phyloP scores from a whole-genome alignment of 108 stramenopile species.

The Cyclotella kingstonii region DNA sequence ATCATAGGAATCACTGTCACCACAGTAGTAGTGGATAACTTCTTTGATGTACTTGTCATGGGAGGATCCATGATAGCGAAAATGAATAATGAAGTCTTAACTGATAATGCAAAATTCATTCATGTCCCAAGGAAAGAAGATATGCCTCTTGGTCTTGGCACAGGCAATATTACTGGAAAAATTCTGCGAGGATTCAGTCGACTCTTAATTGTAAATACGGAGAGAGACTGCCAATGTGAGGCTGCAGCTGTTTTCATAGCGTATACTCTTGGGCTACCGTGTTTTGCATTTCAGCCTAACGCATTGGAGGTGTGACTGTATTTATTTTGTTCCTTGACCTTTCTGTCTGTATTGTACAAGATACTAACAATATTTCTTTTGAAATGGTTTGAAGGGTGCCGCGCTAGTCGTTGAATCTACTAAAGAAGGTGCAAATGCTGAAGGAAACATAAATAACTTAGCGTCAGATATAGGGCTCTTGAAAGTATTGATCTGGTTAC shows the following conservation, averaged over 20 bases:
- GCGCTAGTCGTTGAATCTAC: slow-evolving; percentile 34
- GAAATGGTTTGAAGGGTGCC: slow-evolving; percentile 17
- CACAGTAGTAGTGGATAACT: slow-evolving; percentile 75
- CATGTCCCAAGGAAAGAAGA: slow-evolving; percentile 59
- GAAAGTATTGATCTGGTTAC: slow-evolving; percentile 87
- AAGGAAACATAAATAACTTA: slow-evolving; percentile 57
- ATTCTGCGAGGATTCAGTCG: slow-evolving; percentile 84
- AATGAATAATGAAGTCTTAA: slow-evolving; percentile 58
- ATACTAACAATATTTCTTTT: too few relatives aligned
- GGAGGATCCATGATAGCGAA: slow-evolving; percentile 32
- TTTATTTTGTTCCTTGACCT: neutral
- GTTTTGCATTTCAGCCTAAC: slow-evolving; percentile 93
- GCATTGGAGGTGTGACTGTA: slow-evolving; percentile 71
- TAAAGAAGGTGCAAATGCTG: slow-evolving; percentile 35
- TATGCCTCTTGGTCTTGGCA: slow-evolving; percentile 72
- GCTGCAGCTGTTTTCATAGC: slow-evolving; percentile 88
- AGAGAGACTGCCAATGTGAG: slow-evolving; percentile 91
- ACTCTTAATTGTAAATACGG: slow-evolving; percentile 82
- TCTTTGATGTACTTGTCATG: slow-evolving; percentile 69
- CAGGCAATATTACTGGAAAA: slow-evolving; percentile 70
- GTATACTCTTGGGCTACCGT: slow-evolving; percentile 90
- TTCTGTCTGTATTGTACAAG: too few relatives aligned
- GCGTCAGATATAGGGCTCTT: slow-evolving; percentile 74
- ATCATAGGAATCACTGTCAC: slow-evolving; percentile 52
- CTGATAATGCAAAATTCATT: slow-evolving; percentile 32